Percentiles rank a stretch among this genome's conserved stretches.
Conservation (phyloP, 305 asterid genomes). For the Euphrasia arctica region DNA sequence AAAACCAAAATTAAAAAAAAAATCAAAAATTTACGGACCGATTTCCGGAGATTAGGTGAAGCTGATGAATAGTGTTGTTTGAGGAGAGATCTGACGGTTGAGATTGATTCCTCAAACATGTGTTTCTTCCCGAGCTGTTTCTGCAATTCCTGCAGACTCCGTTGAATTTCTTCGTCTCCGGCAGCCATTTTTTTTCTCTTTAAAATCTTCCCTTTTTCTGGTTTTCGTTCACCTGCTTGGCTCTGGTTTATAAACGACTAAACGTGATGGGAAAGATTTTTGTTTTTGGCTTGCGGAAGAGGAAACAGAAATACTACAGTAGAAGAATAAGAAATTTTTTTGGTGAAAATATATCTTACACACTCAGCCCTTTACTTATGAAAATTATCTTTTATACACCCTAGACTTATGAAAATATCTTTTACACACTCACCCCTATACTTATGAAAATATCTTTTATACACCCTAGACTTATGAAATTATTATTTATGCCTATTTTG, state of each 20-base stretch:
- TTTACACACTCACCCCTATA: too few species aligned
- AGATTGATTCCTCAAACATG: conserved; percentile 73
- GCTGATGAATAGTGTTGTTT: conserved; percentile 63
- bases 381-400: too few species aligned
- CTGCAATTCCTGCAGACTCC: conserved; percentile 66
- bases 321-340: too few species aligned
- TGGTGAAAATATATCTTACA: too few species aligned
- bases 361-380: too few species aligned
- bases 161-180: conserved; percentile 47
- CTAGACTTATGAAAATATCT: too few species aligned
- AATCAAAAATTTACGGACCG: conserved; percentile 37
- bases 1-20: neutral
- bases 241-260: neutral
- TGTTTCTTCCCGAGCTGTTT: conserved; percentile 74
- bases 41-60: conserved; percentile 61
- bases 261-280: neutral
- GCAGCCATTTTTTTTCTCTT: conserved; percentile 38
- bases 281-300: conserved; percentile 37
- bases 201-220: neutral
- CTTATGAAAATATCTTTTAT: too few species aligned
- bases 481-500: too few species aligned
- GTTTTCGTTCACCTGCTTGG: neutral
- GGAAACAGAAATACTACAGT: conserved; percentile 32
- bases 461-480: too few species aligned
- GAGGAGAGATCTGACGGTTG: conserved; percentile 65